A percentile compares a stretch with the other conserved stretches of the same genome.
Evolutionary conservation across 2,329 filamentous ascomycete genomes (phyloP).

Genomic region (Fusarium floridanum): DNA sequence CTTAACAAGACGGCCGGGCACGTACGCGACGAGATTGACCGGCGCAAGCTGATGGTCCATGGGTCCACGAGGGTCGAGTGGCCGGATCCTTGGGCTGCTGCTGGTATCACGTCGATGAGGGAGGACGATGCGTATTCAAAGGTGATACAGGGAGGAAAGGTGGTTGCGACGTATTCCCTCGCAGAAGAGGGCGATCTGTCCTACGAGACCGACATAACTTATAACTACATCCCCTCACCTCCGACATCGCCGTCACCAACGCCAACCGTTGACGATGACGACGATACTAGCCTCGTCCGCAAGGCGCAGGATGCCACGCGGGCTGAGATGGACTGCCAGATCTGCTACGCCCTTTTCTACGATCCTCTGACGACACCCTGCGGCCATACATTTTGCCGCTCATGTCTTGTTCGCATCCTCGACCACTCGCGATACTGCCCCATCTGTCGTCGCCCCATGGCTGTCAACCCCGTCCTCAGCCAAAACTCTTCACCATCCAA

Average conservation of each 20-base stretch:
- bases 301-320: slow-evolving; percentile 72
- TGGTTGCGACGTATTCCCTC: slow-evolving; percentile 76
- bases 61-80: slow-evolving; percentile 52
- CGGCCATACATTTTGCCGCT: slow-evolving; percentile 89
- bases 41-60: slow-evolving; percentile 51
- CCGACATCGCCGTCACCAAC: slow-evolving; percentile 34
- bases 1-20: slow-evolving; percentile 77
- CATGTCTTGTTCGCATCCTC: slow-evolving; percentile 80
- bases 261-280: slow-evolving; percentile 39
- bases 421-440: slow-evolving; percentile 85
- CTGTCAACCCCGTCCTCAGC: slow-evolving; percentile 60
- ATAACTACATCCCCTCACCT: slow-evolving; percentile 50
- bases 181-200: slow-evolving; percentile 71
- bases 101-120: slow-evolving; percentile 57
- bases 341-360: slow-evolving; percentile 85
- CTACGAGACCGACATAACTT: slow-evolving; percentile 68
- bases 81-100: slow-evolving; percentile 55
- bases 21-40: slow-evolving; percentile 66
- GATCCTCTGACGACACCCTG: slow-evolving; percentile 88
- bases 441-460: slow-evolving; percentile 78
- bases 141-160: slow-evolving; percentile 66
- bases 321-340: slow-evolving; percentile 85
- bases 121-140: slow-evolving; percentile 48
- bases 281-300: slow-evolving; percentile 55
- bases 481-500: slow-evolving; percentile 67